phyloP scores from a whole-genome alignment of 1,139 yeast genomes.

The Kodamaea suecica region DNA sequence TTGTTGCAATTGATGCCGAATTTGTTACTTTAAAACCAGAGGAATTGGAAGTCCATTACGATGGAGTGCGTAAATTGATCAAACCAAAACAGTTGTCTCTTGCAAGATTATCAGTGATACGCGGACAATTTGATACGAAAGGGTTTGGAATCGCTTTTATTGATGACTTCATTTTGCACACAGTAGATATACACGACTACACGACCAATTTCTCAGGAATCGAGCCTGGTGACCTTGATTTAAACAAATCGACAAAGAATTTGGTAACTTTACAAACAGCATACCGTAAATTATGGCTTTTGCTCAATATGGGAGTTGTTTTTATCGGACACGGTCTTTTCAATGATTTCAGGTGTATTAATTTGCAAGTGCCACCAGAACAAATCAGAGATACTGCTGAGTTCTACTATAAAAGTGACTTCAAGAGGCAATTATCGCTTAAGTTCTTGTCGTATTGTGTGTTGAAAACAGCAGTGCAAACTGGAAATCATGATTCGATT shows the following conservation, averaged over 20 bases:
- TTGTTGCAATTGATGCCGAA: constrained; percentile 95
- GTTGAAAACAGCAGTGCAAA: constrained; percentile 74
- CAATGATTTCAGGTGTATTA: constrained; percentile 91
- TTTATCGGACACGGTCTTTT: constrained; percentile 94
- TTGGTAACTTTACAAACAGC: constrained; percentile 82
- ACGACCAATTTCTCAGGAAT: constrained; percentile 91
- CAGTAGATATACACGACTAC: constrained; percentile 73
- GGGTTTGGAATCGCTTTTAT: constrained; percentile 76
- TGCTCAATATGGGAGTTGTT: constrained; percentile 82
- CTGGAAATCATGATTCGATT: constrained; percentile 92
- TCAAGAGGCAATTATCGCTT: constrained; percentile 76
- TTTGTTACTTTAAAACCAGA: constrained; percentile 84
- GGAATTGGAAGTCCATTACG: constrained; percentile 65
- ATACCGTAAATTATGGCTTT: constrained; percentile 83
- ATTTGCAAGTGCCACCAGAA: constrained; percentile 75
- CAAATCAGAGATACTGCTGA: constrained; percentile 92
- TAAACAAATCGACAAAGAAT: constrained; percentile 59
- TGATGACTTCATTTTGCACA: constrained; percentile 86
- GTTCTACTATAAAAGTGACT: constrained; percentile 66
- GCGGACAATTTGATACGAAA: constrained; percentile 59
- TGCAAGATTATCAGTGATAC: constrained; percentile 84
- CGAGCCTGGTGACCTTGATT: constrained; percentile 86
- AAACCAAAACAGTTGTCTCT: constrained; percentile 75
- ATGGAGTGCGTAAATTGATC: constrained; percentile 65
- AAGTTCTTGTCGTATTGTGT: constrained; percentile 84